Base-by-base conservation (phyloP, 768 basidiomycete genomes). In the Suillus weaverae region DNA sequence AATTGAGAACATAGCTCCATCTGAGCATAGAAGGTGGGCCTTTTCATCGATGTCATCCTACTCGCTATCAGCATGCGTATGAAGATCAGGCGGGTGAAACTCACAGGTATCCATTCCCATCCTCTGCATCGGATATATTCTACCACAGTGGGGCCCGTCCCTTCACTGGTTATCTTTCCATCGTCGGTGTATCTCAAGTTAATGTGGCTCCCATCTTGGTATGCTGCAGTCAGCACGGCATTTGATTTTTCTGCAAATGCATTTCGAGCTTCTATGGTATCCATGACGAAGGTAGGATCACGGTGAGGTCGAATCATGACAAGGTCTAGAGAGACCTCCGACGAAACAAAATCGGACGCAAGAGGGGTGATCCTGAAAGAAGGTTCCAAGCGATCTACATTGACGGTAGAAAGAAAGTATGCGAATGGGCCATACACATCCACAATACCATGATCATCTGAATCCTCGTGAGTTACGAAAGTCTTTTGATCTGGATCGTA, bases 81-180 rank as follows among this genome's bases (percentile, higher is more conserved):
- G 18, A 59, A 11, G 56, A 41, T 39, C 14, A 64, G 65, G 66
- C 26, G 33, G 30, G 38, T 36, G 36, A 5, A 43, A 79, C 87
- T 71, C 71, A 94, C 93, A 22, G 95, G 95, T 48, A 80, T 80
- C 95, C 95, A 97, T 68, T 91, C 88, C 89, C 94, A 96, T 8
- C 89, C 89, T 18, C 84, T 85, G 68, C 88, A 90, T 32, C 94
- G 83, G 60, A 89, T 81, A 69, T 91, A 91, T 74, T 97, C 95
- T 0, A 94, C 86, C 5, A 93, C 85, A 0, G 78, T 67, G 18
- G 79, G 79, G 14, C 89, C 86, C 7, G 79, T 76, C 13, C 80
- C 81, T n/a, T 79, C 79, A 0, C 75, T 66, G 1, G 70, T 76
- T 33, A 82, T 74, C 54, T 79, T 70, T 14, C 85, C 86, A 6